Evolutionary conservation across 768 basidiomycete species (phyloP).

Genomic region (Trametes meyenii): DNA sequence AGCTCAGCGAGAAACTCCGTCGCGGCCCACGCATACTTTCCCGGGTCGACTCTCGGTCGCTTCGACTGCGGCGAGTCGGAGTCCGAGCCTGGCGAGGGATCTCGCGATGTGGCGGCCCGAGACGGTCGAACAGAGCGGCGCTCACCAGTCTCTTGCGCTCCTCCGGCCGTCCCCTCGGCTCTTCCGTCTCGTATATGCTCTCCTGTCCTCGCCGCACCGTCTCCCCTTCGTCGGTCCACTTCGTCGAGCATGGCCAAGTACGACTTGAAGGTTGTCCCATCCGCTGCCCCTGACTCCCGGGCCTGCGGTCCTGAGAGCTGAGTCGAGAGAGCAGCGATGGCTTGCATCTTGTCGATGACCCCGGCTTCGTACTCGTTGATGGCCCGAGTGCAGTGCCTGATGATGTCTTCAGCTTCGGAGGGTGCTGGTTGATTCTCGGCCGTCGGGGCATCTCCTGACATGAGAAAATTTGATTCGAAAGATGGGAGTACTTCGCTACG

Average conservation of each 20-base stretch:
- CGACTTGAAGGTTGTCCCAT: not conserved
- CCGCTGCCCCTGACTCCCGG: not conserved
- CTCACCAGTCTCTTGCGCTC: not conserved
- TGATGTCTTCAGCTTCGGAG: not conserved
- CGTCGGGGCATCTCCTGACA: not conserved
- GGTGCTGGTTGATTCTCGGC: not conserved
- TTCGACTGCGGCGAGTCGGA: not conserved
- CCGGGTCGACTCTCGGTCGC: not conserved
- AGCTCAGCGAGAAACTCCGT: not conserved
- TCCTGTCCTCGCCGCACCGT: not conserved
- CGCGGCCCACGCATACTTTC: not conserved
- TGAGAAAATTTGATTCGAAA: not conserved
- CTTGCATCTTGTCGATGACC: not conserved
- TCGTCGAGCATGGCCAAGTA: conserved; percentile 7
- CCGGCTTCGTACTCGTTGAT: not conserved
- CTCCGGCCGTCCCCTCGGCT: not conserved
- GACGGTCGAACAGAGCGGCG: not conserved
- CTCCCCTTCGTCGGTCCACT: not conserved
- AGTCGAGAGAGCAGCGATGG: not conserved
- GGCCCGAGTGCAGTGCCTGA: not conserved
- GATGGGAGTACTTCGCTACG: not conserved
- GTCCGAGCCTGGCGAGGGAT: not conserved
- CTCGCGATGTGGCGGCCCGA: not conserved
- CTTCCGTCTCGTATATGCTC: not conserved
- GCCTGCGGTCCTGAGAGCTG: not conserved